Evolutionary conservation across 768 basidiomycete genomes (phyloP).

Genomic region (Plicaturopsis crispa): DNA sequence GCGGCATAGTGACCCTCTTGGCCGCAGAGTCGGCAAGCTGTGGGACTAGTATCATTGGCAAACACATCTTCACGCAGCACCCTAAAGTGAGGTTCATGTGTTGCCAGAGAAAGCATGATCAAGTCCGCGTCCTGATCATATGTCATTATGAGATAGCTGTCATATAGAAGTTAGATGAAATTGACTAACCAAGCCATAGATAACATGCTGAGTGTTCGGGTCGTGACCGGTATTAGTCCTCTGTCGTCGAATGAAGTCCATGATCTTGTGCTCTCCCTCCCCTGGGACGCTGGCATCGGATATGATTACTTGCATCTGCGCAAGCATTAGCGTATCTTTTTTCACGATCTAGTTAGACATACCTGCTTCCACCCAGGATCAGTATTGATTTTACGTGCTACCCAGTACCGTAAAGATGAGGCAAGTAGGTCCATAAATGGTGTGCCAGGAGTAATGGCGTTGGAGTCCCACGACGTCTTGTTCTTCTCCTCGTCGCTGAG

Average conservation of each 20-base stretch:
- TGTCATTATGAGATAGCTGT: constrained; percentile 8
- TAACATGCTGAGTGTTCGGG: constrained; percentile 93
- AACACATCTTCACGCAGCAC: constrained; percentile 99
- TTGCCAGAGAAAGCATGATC: constrained; percentile 97
- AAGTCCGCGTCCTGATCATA: constrained; percentile 87
- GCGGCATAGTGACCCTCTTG: constrained; percentile 93
- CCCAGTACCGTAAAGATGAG: constrained; percentile 88
- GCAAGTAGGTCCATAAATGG: constrained; percentile 97
- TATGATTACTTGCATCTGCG: constrained; percentile 87
- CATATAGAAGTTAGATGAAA: not conserved
- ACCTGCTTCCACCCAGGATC: constrained; percentile 96
- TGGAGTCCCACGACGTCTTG: constrained; percentile 91
- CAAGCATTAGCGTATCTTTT: not conserved
- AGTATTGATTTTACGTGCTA: constrained; percentile 87
- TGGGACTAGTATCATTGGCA: constrained; percentile 66
- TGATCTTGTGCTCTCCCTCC: constrained; percentile 99
- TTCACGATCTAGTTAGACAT: constrained; percentile 13
- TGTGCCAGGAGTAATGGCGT: constrained; percentile 98
- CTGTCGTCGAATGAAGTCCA: constrained; percentile 95
- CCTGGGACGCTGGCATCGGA: constrained; percentile 97
- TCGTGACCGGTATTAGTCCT: constrained; percentile 84
- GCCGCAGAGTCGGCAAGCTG: constrained; percentile 87
- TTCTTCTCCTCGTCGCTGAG: constrained; percentile 75
- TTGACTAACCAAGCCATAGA: constrained; percentile 82
- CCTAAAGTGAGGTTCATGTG: constrained; percentile 97